Percentiles rank a stretch among this genome's conserved stretches.
These are phyloP conservation scores for Globisporangium nagaii DNA, from an alignment of 352 stramenopile species.

Conservation along the genomic window DNA sequence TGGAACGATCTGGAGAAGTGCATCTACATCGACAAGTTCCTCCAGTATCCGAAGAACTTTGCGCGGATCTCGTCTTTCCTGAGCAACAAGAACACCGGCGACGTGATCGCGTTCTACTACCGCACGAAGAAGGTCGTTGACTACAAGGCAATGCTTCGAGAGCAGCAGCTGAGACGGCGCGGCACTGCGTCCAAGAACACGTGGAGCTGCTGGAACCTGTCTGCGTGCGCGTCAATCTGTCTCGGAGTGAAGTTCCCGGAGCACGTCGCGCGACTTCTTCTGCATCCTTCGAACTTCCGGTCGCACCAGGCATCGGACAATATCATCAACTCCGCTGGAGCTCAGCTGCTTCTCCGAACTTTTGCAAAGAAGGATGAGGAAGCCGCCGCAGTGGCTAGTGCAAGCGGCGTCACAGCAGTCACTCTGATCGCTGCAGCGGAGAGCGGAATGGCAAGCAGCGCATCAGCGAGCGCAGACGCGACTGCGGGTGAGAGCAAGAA, in stretches of 20 bases:
- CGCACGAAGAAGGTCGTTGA: conserved; percentile 96
- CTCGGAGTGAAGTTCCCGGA: conserved; percentile 80
- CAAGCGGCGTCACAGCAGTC: background rate
- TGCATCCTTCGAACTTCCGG: conserved; percentile 80
- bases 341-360: conserved; percentile 38
- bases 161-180: conserved; percentile 82
- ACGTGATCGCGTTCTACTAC: conserved; percentile 98
- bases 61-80: conserved; percentile 92
- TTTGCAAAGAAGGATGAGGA: conserved; percentile 7
- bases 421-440: background rate
- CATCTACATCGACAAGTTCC: conserved; percentile 99
- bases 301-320: conserved; percentile 85
- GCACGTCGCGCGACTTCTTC: conserved; percentile 52
- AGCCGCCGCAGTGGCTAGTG: background rate
- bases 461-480: background rate
- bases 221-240: conserved; percentile 72
- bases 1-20: conserved; percentile 99
- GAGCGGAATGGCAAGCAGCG: background rate
- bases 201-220: conserved; percentile 87
- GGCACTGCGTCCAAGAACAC: conserved; percentile 85
- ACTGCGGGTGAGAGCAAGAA: conserved; percentile 3
- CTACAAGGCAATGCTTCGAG: conserved; percentile 93
- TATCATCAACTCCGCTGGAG: conserved; percentile 72
- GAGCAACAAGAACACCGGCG: conserved; percentile 94
- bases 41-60: conserved; percentile 99